Conservation (phyloP, 1,139 yeast species). For the Yamadazyma atlantica region DNA sequence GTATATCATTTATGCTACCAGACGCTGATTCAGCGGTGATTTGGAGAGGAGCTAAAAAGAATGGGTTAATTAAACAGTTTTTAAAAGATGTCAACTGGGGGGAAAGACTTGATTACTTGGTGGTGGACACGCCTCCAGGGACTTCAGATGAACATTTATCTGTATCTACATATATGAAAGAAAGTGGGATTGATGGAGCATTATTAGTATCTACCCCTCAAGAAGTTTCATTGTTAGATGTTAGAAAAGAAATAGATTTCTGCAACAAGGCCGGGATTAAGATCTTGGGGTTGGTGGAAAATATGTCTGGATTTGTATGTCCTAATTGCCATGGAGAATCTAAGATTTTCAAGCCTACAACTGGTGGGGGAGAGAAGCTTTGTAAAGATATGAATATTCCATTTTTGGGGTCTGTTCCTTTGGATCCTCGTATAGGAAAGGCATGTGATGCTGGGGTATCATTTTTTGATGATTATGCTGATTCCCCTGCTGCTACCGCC, state of each 20-base stretch:
- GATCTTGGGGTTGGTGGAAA: conserved; percentile 88
- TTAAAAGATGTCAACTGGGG: conserved; percentile 98
- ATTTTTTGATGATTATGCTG: conserved; percentile 81
- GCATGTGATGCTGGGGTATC: conserved; percentile 89
- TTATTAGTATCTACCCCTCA: conserved; percentile 95
- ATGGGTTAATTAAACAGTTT: conserved; percentile 89
- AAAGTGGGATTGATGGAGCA: conserved; percentile 94
- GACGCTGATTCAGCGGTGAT: conserved; percentile 91
- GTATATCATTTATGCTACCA: conserved; percentile 94
- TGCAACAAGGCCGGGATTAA: conserved; percentile 87
- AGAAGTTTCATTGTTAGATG: conserved; percentile 93
- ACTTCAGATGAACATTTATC: conserved; percentile 96
- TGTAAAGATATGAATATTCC: conserved; percentile 77
- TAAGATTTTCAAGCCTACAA: conserved; percentile 88
- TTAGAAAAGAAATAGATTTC: conserved; percentile 92
- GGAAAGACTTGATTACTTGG: conserved; percentile 72
- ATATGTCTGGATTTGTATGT: conserved; percentile 98
- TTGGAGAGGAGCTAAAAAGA: conserved; percentile 96
- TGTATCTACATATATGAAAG: conserved; percentile 83
- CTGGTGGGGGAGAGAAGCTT: conserved; percentile 90
- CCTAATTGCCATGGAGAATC: conserved; percentile 92
- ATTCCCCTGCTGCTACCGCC: conserved; percentile 90
- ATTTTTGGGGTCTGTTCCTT: conserved; percentile 87
- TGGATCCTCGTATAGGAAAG: conserved; percentile 91
- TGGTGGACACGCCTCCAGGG: conserved; percentile 98